These are phyloP conservation scores for Camillea tinctor DNA, from an alignment of 2,329 filamentous ascomycete species.

Conservation along the genomic window DNA sequence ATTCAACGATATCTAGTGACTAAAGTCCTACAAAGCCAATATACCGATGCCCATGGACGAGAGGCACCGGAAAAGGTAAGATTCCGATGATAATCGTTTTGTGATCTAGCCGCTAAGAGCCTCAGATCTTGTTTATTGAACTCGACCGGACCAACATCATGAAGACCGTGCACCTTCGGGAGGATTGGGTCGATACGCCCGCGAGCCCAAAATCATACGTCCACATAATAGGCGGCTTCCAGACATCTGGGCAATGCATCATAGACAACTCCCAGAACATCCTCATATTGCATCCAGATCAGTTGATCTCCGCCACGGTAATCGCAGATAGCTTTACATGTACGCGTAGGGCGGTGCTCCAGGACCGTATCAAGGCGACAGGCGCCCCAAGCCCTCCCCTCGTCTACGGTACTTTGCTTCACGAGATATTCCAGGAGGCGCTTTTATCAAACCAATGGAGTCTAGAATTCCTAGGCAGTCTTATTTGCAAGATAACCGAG, in stretches of 20 bases:
- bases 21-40: slow-evolving; percentile 68
- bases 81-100: not conserved
- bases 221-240: slow-evolving; percentile 81
- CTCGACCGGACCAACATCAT: slow-evolving; percentile 67
- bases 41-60: slow-evolving; percentile 61
- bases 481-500: slow-evolving; percentile 68
- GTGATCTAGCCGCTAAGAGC: slow-evolving; percentile 12
- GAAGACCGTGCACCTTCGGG: slow-evolving; percentile 73
- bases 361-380: slow-evolving; percentile 91
- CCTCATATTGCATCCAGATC: slow-evolving; percentile 89
- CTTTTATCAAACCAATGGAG: slow-evolving; percentile 83
- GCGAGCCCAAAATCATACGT: slow-evolving; percentile 74
- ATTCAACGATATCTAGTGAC: slow-evolving; percentile 87
- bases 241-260: slow-evolving; percentile 68
- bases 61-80: slow-evolving; percentile 69
- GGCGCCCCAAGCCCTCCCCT: slow-evolving; percentile 76
- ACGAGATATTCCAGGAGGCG: slow-evolving; percentile 93
- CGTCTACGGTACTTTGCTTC: slow-evolving; percentile 89
- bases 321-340: slow-evolving; percentile 96
- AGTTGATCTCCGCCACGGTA: slow-evolving; percentile 90
- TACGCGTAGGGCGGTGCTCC: slow-evolving; percentile 83
- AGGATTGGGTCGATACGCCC: slow-evolving; percentile 82
- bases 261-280: slow-evolving; percentile 82
- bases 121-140: slow-evolving; percentile 75
- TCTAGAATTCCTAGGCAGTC: slow-evolving; percentile 58